Conservation (phyloP, 2,329 filamentous ascomycete genomes). For the Epichloe coenophiala region DNA sequence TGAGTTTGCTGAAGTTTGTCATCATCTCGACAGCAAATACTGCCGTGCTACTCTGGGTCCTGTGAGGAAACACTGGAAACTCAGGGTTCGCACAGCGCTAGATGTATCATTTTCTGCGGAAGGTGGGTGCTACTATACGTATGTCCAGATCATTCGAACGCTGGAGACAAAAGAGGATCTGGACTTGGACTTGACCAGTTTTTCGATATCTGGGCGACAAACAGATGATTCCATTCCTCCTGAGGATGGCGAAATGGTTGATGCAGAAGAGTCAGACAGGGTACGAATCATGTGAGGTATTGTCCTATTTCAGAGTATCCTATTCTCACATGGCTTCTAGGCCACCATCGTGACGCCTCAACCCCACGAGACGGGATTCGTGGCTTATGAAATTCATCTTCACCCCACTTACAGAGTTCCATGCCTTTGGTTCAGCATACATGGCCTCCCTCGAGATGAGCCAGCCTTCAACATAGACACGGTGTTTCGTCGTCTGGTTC, state of each 20-base stretch:
- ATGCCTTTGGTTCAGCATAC: slow-evolving; percentile 62
- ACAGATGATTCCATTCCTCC: slow-evolving; percentile 11
- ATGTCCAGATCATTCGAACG: slow-evolving; percentile 42
- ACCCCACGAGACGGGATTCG: slow-evolving; percentile 27
- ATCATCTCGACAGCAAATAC: slow-evolving; percentile 46
- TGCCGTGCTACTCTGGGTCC: slow-evolving; percentile 43
- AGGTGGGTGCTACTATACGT: slow-evolving; percentile 33
- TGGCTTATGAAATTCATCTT: slow-evolving; percentile 61
- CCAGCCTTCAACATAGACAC: slow-evolving; percentile 50
- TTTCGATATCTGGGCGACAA: slow-evolving; percentile 27
- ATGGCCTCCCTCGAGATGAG: slow-evolving; percentile 41
- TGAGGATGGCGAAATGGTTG: slow-evolving; percentile 33
- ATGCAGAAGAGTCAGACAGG: slow-evolving; percentile 37
- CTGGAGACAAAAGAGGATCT: slow-evolving; percentile 34
- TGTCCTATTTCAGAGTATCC: slow-evolving; percentile 2
- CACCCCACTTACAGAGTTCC: slow-evolving; percentile 65
- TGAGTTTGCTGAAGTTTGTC: slow-evolving; percentile 54
- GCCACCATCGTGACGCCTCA: slow-evolving; percentile 23
- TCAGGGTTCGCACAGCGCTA: slow-evolving; percentile 38
- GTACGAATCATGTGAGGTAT: slow-evolving; percentile 20
- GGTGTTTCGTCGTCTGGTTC: slow-evolving; percentile 59
- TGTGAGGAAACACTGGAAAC: slow-evolving; percentile 39
- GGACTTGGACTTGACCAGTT: slow-evolving; percentile 28
- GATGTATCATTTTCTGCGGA: slow-evolving; percentile 28
- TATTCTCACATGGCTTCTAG: slow-evolving; percentile 19